These are phyloP conservation scores for Solanum gracilifrons DNA, from an alignment of 257 asterid genomes.

Conservation along the genomic window DNA sequence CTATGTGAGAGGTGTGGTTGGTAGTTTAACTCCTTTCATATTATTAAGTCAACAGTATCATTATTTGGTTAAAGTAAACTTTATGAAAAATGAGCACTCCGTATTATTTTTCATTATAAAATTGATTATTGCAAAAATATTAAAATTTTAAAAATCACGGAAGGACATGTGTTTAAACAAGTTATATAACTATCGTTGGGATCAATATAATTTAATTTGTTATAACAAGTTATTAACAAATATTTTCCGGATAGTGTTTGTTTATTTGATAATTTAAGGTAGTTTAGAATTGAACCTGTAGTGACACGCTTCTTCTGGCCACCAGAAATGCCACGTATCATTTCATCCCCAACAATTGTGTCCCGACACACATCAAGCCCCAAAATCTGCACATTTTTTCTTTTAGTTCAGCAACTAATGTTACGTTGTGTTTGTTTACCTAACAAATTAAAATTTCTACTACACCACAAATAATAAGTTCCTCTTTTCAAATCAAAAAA, in stretches of 20 bases:
- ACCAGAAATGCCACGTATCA: conserved; percentile 66
- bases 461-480: neutral
- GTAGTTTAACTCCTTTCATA: neutral
- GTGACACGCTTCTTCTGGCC: conserved; percentile 63
- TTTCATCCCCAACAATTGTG: conserved; percentile 57
- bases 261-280: neutral
- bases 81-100: neutral
- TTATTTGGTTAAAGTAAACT: neutral
- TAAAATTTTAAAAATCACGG: neutral
- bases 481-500: no score
- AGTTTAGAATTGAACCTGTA: conserved; percentile 21
- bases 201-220: neutral
- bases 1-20: neutral
- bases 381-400: conserved; percentile 29
- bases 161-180: neutral
- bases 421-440: neutral
- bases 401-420: neutral
- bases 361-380: conserved; percentile 53
- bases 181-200: no score
- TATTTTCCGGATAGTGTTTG: no score
- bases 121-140: neutral
- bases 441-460: neutral
- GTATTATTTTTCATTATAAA: neutral
- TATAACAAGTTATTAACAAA: neutral
- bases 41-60: neutral